Evolutionary conservation across 805 yeast genomes (phyloP), one percentile per base, ranked within the genome.

Genomic region (Barnettozyma wickerhamii): DNA sequence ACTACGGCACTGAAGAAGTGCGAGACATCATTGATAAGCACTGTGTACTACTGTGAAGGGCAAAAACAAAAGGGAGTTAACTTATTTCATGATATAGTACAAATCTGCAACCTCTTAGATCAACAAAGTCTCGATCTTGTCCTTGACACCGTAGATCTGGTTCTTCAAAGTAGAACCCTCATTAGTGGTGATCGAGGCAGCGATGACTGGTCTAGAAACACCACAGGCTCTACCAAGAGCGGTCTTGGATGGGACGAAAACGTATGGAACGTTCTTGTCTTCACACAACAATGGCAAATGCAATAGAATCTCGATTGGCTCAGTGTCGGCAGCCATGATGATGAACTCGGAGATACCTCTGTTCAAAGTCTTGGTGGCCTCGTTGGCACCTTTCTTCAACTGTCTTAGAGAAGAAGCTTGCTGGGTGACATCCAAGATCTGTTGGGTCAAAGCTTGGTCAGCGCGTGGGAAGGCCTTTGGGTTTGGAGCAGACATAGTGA

Each of bases 151-250:
- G 72, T 85, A 89, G 73, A 93, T 87, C 78, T 91, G 98, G 79
- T 75, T 87, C 79, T 89, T 89, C 75, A 93, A 86, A 62, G 96
- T 85, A 58, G 97, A 89, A 60, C 96, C 95, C 64, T 93, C 99
- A 74, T 93, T 93, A 55, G 98, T 81, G 66, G 99, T 93, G 65
- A 93, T 93, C 50, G 95, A 84, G 51, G 97, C 97, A 64, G 99
- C 95, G 66, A 93, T 91, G 47, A 93, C 99, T 54, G 98, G 97
- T 79, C 99, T 86, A 43, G 98, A 88, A 50, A 93, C 99, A 74
- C 99, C 99, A 75, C 99, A 93, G 60, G 99, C 98, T 77, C 99
- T 87, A 69, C 99, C 99, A 60, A 93, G 77, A 50, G 99, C 99
- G 63, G 93, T 81, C 79, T 93, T 91, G 58, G 97, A 89, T 55